phyloP scores from a whole-genome alignment of 441 rosid species.

The Euphorbia celastroides region DNA sequence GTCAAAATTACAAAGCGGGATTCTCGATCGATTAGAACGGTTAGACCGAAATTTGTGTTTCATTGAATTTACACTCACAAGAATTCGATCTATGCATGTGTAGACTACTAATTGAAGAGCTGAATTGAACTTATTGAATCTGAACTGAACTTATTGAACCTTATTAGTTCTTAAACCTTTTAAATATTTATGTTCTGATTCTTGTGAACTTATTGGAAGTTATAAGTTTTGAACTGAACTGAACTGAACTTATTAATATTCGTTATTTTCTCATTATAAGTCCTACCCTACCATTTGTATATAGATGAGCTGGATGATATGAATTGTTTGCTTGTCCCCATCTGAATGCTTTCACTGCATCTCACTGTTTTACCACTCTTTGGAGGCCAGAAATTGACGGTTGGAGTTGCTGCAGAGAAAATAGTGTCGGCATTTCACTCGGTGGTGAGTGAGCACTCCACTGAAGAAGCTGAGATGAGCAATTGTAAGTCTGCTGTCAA shows the following conservation, averaged over 20 bases:
- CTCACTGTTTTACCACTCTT: slow-evolving; percentile 15
- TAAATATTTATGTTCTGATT: no score
- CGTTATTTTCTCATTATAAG: no score
- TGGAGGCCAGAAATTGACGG: slow-evolving; percentile 54
- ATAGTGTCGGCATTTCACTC: slow-evolving; percentile 78
- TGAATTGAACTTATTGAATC: no score
- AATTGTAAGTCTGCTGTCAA: slow-evolving; percentile 70
- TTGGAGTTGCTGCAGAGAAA: slow-evolving; percentile 83
- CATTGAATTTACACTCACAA: not conserved
- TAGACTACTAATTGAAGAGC: no score
- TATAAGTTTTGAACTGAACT: no score
- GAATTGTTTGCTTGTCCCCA: not conserved
- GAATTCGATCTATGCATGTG: not conserved
- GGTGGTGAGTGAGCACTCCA: slow-evolving; percentile 60
- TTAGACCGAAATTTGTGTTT: slow-evolving; percentile 22
- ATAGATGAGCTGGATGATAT: not conserved
- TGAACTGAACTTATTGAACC: no score
- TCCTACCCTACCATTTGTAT: no score
- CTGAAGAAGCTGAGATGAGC: slow-evolving; percentile 78
- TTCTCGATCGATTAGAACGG: slow-evolving; percentile 77
- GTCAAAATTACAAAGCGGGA: slow-evolving; percentile 75
- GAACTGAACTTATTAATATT: no score
- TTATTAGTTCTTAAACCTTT: no score
- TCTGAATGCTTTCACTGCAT: slow-evolving; percentile 2
- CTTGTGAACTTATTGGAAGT: no score